Base-by-base conservation (phyloP, 2,329 filamentous ascomycete species). In the Sporothrix mexicana region DNA sequence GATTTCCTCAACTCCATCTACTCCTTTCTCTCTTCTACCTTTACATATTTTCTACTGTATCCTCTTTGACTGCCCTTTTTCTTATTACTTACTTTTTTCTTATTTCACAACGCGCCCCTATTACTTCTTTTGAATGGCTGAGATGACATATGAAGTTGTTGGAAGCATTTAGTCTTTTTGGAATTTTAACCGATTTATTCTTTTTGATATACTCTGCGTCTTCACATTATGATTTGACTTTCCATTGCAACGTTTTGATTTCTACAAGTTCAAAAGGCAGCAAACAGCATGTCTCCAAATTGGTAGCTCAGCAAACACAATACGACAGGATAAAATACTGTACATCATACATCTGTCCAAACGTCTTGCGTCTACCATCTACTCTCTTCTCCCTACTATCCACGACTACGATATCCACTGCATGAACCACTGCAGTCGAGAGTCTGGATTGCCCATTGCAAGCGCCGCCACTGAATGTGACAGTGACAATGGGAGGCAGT, bases 111-210 rank as follows among this genome's bases (percentile, higher is more conserved):
- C 57, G 10, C 12, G 9, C 41, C 64, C 20, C 17, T 51, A 25
- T 67, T 49, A 49, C 49, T 69, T 72, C 36, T 59, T 73, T 73
- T 66, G 64, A 70, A 73, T 71, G 72, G 74, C 74, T 71, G 72
- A 71, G 49, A 74, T 72, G 74, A 72, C 72, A 67, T 53, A 62
- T 73, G 66, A 72, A 72, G 72, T 70, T 71, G 72, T 66, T 72
- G 47, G 72, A 70, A 53, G 74, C 74, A 71, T 73, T 73, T 73
- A 47, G 25, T 72, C 25, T 67, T 57, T 36, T 62, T 51, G 15
- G 57, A 43, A 53, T 49, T 51, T 68, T 25, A 51, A n/a, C 43
- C 55, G 20, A n/a, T 67, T 67, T 20, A n/a, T 51, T 66, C n/a
- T 64, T 25, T 64, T 23, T 41, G 7, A 20, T 61, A 17, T 36